Evolutionary conservation across 352 stramenopile genomes (phyloP).

Genomic region (Pythium phragmitis): DNA sequence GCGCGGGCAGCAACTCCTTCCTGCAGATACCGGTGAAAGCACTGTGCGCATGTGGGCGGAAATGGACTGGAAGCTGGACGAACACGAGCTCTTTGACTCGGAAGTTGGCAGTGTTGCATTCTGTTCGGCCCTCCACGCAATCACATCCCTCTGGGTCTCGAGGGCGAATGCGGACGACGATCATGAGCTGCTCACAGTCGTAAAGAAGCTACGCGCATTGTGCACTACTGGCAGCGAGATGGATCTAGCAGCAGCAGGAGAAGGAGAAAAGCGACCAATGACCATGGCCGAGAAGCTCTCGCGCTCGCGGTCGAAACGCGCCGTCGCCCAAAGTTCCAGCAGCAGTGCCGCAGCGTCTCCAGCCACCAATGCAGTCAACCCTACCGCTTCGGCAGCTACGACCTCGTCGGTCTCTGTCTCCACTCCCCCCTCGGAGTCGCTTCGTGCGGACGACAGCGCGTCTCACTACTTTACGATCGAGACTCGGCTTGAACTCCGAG

Average conservation of each 20-base stretch:
- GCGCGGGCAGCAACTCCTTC: background rate
- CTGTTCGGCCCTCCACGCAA: background rate
- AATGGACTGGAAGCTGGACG: constrained; percentile 13
- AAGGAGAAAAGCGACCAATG: background rate
- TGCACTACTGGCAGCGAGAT: background rate
- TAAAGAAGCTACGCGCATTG: background rate
- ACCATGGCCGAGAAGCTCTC: constrained; percentile 30
- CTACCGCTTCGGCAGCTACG: background rate
- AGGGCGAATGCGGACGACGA: background rate
- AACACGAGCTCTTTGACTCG: background rate
- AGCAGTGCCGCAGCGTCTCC: background rate
- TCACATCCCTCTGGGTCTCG: background rate
- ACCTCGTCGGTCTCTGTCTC: background rate
- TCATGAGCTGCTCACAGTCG: background rate
- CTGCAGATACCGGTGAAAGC: background rate
- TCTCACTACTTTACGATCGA: constrained; percentile 61
- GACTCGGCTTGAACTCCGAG: constrained; percentile 50
- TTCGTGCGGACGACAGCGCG: constrained; percentile 27
- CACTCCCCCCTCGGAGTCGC: background rate
- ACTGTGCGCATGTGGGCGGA: constrained; percentile 2
- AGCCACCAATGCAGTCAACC: background rate
- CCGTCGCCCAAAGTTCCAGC: background rate
- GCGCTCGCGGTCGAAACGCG: constrained; percentile 17
- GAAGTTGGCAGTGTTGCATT: background rate
- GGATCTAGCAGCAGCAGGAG: background rate